Percentiles rank a stretch among this genome's conserved stretches.
Evolutionary conservation across 495 filamentous ascomycete genomes (phyloP).

Genomic region (Daldinia decipiens): DNA sequence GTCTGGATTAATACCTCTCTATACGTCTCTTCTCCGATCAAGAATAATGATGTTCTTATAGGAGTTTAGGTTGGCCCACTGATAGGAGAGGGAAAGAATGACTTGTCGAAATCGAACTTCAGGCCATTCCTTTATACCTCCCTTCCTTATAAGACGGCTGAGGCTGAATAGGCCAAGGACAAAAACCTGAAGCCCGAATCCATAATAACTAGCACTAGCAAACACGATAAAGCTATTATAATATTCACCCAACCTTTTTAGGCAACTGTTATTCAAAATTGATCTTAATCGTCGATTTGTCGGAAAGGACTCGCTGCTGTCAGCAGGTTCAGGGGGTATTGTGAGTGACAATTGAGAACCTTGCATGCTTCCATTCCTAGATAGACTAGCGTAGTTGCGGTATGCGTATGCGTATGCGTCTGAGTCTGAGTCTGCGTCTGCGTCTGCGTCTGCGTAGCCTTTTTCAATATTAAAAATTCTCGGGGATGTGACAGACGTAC

Average conservation of each 20-base stretch:
- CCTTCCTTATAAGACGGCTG: slow-evolving; percentile 57
- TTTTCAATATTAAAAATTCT: neutral
- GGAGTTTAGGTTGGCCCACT: too few relatives aligned
- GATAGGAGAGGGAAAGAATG: slow-evolving; percentile 25
- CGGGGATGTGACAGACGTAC: neutral
- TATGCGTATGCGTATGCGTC: neutral
- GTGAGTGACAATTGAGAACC: slow-evolving; percentile 30
- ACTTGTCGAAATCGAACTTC: slow-evolving; percentile 32
- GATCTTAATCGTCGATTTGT: slow-evolving; percentile 8
- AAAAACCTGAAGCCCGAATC: slow-evolving; percentile 48
- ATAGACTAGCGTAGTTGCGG: neutral
- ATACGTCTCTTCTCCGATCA: slow-evolving; percentile 4
- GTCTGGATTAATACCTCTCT: slow-evolving; percentile 9
- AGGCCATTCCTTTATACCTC: slow-evolving; percentile 33
- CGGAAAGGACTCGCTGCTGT: slow-evolving; percentile 8
- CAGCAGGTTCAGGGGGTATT: slow-evolving; percentile 3
- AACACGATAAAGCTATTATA: slow-evolving; percentile 6
- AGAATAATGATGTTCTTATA: neutral
- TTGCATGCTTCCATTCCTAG: neutral
- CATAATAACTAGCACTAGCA: neutral
- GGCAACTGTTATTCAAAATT: slow-evolving; percentile 10
- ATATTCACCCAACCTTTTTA: slow-evolving; percentile 9
- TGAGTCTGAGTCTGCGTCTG: too few relatives aligned
- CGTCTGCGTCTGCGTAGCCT: neutral
- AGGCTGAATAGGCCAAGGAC: slow-evolving; percentile 50